These are phyloP conservation scores for Jacaranda copaia DNA, from an alignment of 257 asterid species.

Conservation along the genomic window DNA sequence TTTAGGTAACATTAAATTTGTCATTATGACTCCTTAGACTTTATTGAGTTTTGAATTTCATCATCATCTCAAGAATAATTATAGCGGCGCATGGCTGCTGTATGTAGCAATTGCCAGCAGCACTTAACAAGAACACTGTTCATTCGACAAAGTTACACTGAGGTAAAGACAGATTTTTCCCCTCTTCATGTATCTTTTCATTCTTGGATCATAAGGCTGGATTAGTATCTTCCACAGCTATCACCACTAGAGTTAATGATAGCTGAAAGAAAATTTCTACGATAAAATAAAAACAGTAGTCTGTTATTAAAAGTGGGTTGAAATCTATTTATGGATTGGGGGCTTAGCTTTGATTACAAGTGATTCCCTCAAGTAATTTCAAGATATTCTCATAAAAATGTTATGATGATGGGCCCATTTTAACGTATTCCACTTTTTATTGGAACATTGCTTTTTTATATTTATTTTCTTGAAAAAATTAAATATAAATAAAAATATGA, in stretches of 20 bases:
- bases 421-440: conserved; percentile 20
- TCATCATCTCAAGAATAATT: too few species aligned
- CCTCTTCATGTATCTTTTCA: too few species aligned
- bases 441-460: not conserved
- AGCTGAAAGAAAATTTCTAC: not conserved
- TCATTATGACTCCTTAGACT: too few species aligned
- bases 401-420: conserved; percentile 30
- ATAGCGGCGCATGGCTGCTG: too few species aligned
- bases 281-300: conserved; percentile 13
- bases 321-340: conserved; percentile 22
- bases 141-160: too few species aligned
- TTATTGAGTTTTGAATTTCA: too few species aligned
- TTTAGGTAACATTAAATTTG: too few species aligned
- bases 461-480: not conserved
- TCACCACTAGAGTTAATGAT: not conserved
- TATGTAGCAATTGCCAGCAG: too few species aligned
- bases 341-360: conserved; percentile 48
- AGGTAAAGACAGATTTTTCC: too few species aligned
- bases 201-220: too few species aligned
- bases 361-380: conserved; percentile 25
- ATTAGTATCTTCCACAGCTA: not conserved
- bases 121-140: too few species aligned
- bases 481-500: conserved; percentile 10
- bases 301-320: conserved; percentile 11
- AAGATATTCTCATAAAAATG: conserved; percentile 10